phyloP scores from a whole-genome alignment of 306 rosid genomes.

The Cucurbita pepo region DNA sequence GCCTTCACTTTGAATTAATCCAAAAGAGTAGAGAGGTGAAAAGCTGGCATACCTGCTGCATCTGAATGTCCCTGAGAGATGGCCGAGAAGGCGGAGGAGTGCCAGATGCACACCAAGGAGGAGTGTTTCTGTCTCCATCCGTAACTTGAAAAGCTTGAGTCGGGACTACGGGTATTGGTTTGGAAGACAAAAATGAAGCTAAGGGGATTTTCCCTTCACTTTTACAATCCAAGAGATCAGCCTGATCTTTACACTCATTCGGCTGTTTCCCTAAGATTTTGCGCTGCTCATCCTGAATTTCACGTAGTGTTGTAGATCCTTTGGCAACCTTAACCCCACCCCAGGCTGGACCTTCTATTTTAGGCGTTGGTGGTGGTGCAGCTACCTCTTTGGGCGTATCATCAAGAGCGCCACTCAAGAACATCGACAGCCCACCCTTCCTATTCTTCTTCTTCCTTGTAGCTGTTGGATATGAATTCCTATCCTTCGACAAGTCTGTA shows the following conservation, averaged over 20 bases:
- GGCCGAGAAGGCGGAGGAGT: conserved; percentile 75
- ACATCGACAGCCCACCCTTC: conserved; percentile 94
- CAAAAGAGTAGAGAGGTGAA: background rate
- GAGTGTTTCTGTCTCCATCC: conserved; percentile 64
- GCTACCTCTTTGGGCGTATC: conserved; percentile 33
- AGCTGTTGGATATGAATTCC: conserved; percentile 17
- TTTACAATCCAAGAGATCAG: conserved; percentile 30
- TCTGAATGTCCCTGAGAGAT: conserved; percentile 82
- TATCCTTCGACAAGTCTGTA: conserved; percentile 22
- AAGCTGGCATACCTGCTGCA: conserved; percentile 54
- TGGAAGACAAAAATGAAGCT: conserved; percentile 68
- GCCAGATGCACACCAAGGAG: conserved; percentile 81
- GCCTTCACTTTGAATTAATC: background rate
- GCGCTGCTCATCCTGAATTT: conserved; percentile 71
- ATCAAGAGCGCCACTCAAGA: conserved; percentile 91
- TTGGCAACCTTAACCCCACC: conserved; percentile 61
- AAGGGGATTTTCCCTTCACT: conserved; percentile 38
- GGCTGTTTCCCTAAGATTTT: conserved; percentile 22
- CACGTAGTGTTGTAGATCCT: conserved; percentile 69
- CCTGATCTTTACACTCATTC: conserved; percentile 20
- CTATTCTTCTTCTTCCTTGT: conserved; percentile 79
- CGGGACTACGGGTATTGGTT: conserved; percentile 64
- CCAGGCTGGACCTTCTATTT: conserved; percentile 83
- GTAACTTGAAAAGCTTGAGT: conserved; percentile 23
- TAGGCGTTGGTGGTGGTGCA: conserved; percentile 37